These are phyloP conservation scores for Tricholoma saponaceum DNA, from an alignment of 768 basidiomycete species.

Conservation along the genomic window DNA sequence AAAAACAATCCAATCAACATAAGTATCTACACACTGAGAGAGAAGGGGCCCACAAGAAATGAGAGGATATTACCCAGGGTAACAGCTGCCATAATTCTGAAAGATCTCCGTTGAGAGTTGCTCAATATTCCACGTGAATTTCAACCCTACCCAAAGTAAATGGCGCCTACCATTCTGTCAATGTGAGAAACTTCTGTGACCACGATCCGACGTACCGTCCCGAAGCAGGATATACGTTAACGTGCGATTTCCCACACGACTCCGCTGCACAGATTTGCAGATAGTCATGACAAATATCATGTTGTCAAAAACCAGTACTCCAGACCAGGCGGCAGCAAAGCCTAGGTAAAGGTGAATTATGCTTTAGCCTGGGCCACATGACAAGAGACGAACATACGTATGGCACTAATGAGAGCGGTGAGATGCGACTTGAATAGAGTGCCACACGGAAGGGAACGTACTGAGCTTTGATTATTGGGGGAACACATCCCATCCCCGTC, in stretches of 20 bases:
- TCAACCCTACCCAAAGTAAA: slow-evolving; percentile 36
- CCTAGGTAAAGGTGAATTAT: slow-evolving; percentile 15
- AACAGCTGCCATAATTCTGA: slow-evolving; percentile 19
- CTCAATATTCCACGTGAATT: neutral
- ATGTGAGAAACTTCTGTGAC: neutral
- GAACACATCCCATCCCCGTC: slow-evolving; percentile 17
- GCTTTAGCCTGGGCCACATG: neutral
- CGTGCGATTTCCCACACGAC: slow-evolving; percentile 13
- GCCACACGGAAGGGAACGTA: slow-evolving; percentile 6
- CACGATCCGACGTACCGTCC: slow-evolving; percentile 30
- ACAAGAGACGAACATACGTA: slow-evolving; percentile 10
- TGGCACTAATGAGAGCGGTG: slow-evolving; percentile 9
- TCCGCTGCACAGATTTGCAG: slow-evolving; percentile 27
- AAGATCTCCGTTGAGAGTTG: neutral
- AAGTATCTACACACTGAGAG: neutral
- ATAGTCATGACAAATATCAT: slow-evolving; percentile 38
- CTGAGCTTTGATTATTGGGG: slow-evolving; percentile 16
- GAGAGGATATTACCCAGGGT: slow-evolving; percentile 18
- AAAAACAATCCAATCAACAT: neutral
- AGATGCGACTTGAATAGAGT: neutral
- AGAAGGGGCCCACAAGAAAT: slow-evolving; percentile 16
- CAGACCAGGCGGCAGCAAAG: slow-evolving; percentile 34
- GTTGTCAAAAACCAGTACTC: slow-evolving; percentile 37
- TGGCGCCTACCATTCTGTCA: slow-evolving; percentile 23
- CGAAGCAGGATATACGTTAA: slow-evolving; percentile 34